These are phyloP conservation scores for Solanum dulcamara DNA, from an alignment of 257 asterid genomes.

Conservation along the genomic window DNA sequence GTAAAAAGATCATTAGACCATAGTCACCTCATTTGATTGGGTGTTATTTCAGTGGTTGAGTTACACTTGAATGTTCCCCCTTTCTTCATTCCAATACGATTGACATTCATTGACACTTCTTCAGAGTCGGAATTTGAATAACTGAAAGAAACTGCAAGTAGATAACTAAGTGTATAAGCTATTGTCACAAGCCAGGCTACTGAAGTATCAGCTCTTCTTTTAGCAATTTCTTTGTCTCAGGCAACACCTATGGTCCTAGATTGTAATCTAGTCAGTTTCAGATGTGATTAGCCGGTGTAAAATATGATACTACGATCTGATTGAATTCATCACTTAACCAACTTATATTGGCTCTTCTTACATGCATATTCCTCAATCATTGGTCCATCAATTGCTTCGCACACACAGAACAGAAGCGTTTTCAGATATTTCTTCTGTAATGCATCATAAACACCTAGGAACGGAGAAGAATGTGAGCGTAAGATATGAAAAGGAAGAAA, in stretches of 20 bases:
- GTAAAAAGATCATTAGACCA: neutral
- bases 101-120: conserved; percentile 86
- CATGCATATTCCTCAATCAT: conserved; percentile 92
- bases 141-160: conserved; percentile 72
- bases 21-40: conserved; percentile 77
- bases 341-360: conserved; percentile 18
- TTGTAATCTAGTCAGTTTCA: neutral
- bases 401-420: conserved; percentile 76
- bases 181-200: neutral
- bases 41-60: conserved; percentile 64
- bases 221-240: neutral
- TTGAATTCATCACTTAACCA: neutral
- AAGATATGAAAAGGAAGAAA: neutral
- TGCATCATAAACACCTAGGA: conserved; percentile 85
- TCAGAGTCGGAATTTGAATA: conserved; percentile 65
- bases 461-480: conserved; percentile 2
- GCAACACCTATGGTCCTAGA: neutral
- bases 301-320: neutral
- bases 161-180: neutral
- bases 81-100: conserved; percentile 71
- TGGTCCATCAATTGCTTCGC: conserved; percentile 75
- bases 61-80: conserved; percentile 61
- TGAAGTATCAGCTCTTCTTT: neutral
- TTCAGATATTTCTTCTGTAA: conserved; percentile 84
- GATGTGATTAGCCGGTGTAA: neutral